phyloP scores from a whole-genome alignment of 768 basidiomycete species.

The Boletus insuetus region DNA sequence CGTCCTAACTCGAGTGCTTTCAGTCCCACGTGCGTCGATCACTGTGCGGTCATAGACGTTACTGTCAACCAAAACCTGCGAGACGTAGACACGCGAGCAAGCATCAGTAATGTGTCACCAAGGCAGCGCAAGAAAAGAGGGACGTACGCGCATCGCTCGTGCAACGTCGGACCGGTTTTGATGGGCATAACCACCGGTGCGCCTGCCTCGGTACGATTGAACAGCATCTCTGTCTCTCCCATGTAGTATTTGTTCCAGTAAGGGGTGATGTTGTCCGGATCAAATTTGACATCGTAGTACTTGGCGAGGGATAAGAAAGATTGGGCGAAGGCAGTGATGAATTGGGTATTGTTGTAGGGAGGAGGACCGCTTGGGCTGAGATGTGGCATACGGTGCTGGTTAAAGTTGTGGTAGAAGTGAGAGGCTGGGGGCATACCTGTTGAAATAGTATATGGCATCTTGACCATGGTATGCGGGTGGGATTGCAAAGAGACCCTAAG shows the following conservation, averaged over 20 bases:
- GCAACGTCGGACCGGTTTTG: neutral
- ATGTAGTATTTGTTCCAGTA: constrained; percentile 5
- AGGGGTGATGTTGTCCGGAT: constrained; percentile 17
- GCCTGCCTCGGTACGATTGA: constrained; percentile 8
- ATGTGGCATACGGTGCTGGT: neutral
- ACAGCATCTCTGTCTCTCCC: constrained; percentile 14
- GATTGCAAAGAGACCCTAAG: constrained; percentile 31
- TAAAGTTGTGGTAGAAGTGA: neutral
- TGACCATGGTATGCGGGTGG: constrained; percentile 30
- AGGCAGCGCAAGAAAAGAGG: neutral
- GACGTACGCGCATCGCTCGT: constrained; percentile 14
- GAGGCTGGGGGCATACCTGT: constrained; percentile 10
- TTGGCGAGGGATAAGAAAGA: constrained; percentile 25
- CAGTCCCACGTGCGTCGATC: neutral
- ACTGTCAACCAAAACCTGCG: constrained; percentile 16
- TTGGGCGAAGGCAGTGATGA: constrained; percentile 28
- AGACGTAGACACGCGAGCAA: neutral
- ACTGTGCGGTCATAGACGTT: constrained; percentile 8
- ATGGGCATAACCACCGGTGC: neutral
- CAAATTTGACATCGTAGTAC: constrained; percentile 20
- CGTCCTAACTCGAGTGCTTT: no score
- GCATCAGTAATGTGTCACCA: neutral
- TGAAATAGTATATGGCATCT: constrained; percentile 42
- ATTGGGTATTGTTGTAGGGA: constrained; percentile 26
- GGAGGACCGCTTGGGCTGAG: constrained; percentile 1